phyloP scores from a whole-genome alignment of 305 asterid species.

The Fraxinus baroniana region DNA sequence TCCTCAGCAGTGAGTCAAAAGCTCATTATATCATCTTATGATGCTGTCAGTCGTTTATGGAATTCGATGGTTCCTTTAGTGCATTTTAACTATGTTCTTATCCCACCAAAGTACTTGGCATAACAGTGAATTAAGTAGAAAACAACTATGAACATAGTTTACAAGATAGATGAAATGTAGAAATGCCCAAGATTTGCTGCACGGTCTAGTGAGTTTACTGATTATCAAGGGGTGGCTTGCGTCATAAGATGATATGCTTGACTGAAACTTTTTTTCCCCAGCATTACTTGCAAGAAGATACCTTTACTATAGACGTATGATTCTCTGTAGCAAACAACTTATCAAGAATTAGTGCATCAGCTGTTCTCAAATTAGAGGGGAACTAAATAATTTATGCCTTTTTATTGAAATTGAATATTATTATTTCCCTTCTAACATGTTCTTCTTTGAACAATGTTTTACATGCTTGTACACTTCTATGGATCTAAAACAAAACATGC shows the following conservation, averaged over 20 bases:
- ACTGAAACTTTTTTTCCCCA: not conserved
- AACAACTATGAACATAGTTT: not conserved
- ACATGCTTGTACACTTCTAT: not conserved
- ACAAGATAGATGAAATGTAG: not conserved
- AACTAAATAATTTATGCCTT: not conserved
- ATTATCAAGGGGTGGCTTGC: not conserved
- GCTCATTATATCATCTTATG: slow-evolving; percentile 9
- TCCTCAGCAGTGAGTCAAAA: slow-evolving; percentile 62
- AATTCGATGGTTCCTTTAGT: not conserved
- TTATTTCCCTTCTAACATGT: not conserved
- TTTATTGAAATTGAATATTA: not conserved
- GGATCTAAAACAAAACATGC: not conserved
- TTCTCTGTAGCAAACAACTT: not conserved
- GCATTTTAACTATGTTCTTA: not conserved
- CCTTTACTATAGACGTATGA: not conserved
- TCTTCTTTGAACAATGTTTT: not conserved
- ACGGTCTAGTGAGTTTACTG: not conserved
- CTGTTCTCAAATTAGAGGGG: not conserved
- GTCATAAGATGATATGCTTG: not conserved
- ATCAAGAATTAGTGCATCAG: not conserved
- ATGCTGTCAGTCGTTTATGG: not conserved
- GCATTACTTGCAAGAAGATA: not conserved
- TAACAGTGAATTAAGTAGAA: not conserved
- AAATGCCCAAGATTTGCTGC: not conserved
- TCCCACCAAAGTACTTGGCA: not conserved